A percentile compares a stretch with the other conserved stretches of the same genome.
Conservation (phyloP, 495 filamentous ascomycete species). For the Annulohypoxylon nitens region DNA sequence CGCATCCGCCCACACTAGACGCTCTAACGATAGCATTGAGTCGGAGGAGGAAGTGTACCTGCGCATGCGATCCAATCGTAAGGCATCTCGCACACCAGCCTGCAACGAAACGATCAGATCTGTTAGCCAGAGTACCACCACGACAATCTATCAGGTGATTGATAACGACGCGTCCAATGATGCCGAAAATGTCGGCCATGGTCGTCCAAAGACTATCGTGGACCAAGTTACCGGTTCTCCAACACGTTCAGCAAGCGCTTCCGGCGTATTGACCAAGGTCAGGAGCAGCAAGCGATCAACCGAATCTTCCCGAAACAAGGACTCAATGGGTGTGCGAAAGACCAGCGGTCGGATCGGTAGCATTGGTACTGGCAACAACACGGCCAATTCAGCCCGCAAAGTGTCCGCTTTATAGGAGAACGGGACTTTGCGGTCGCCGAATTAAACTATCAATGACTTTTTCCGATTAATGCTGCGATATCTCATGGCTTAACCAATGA, state of each 20-base stretch:
- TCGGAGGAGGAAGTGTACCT: conserved; percentile 83
- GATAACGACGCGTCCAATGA: conserved; percentile 69
- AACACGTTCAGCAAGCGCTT: conserved; percentile 72
- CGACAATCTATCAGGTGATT: conserved; percentile 65
- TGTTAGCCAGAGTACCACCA: conserved; percentile 72
- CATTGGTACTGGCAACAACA: conserved; percentile 60
- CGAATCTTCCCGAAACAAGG: conserved; percentile 66
- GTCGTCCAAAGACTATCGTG: conserved; percentile 74
- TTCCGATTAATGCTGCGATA: conserved; percentile 32
- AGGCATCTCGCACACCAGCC: conserved; percentile 60
- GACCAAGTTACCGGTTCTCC: conserved; percentile 44
- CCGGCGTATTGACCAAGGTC: conserved; percentile 78
- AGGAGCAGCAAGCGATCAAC: conserved; percentile 74
- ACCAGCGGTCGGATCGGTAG: conserved; percentile 94
- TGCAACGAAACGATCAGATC: conserved; percentile 61
- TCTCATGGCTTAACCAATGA: conserved; percentile 42
- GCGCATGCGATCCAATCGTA: conserved; percentile 74
- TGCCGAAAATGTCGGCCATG: conserved; percentile 64
- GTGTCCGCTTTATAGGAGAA: conserved; percentile 55
- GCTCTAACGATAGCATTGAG: conserved; percentile 67
- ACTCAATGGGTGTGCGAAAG: conserved; percentile 81
- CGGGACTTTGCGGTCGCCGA: neutral
- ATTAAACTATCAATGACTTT: conserved; percentile 25
- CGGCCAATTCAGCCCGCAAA: conserved; percentile 55
- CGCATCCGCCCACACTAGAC: conserved; percentile 65